These are phyloP conservation scores for Penicillium waksmanii DNA, from an alignment of 495 filamentous ascomycete genomes.

Conservation along the genomic window DNA sequence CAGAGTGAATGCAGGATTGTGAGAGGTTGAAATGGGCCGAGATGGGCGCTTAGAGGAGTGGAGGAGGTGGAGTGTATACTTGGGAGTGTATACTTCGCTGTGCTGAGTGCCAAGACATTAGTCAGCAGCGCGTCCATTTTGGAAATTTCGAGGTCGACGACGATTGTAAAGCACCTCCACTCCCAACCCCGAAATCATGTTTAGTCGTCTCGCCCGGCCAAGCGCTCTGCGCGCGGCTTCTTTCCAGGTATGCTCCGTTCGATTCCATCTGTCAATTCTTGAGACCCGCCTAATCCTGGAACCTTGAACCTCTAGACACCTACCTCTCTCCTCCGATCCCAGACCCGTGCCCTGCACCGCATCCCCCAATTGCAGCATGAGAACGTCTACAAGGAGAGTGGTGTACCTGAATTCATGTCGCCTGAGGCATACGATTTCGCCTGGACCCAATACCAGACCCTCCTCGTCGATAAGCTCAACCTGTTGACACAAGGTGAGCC, in stretches of 20 bases:
- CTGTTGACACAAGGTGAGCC: conserved; percentile 68
- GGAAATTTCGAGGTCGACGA: conserved; percentile 6
- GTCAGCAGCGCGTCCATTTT: conserved; percentile 27
- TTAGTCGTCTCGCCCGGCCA: conserved; percentile 54
- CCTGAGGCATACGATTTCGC: conserved; percentile 68
- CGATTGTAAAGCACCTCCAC: conserved; percentile 3
- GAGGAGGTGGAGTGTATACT: not conserved
- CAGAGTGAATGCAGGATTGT: not conserved
- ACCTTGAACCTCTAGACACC: conserved; percentile 33
- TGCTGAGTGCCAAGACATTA: conserved; percentile 21
- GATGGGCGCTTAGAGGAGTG: conserved; percentile 25
- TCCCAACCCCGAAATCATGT: conserved; percentile 46
- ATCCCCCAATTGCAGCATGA: conserved; percentile 65
- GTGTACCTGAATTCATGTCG: conserved; percentile 69
- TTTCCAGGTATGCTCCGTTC: conserved; percentile 34
- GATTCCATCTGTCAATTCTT: not conserved
- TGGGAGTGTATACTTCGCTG: conserved; percentile 28
- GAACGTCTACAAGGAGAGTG: conserved; percentile 53
- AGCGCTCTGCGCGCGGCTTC: conserved; percentile 50
- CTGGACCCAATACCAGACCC: conserved; percentile 80
- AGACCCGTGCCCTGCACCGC: conserved; percentile 53
- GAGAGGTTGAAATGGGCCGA: conserved; percentile 9
- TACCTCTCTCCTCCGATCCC: conserved; percentile 46
- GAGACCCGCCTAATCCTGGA: too few relatives aligned
- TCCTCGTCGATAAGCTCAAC: conserved; percentile 77